Base-by-base conservation (phyloP, 208 protist species). In the Naegleria gruberi region DNA sequence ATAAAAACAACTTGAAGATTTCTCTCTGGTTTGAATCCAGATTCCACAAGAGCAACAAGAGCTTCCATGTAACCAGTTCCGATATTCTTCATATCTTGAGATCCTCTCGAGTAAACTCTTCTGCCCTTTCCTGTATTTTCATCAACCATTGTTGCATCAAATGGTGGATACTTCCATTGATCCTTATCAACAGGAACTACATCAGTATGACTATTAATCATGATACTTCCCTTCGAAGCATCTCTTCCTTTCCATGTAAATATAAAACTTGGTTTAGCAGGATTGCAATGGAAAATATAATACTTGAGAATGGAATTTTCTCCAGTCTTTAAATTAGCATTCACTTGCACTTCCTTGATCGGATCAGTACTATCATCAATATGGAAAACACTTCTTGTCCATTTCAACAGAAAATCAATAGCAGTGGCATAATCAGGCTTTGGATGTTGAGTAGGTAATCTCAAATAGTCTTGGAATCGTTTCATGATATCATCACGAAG, bases 71-170 rank as follows among this genome's bases (percentile, higher is more conserved):
- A 96, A 87, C 96, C 94, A 19, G 96, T 94, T 74, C 92, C 65
- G 8, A 97, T 95, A 82, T 90, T 96, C 84, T 95, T 96, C 94
- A 96, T 96, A 85, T 96, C 94, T 90, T 97, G 95, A 30, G 95
- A 91, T 7, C 95, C 95, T 74, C 95, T 91, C 0, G 57, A 93
- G 87, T 91, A 95, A 55, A 96, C 96, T 55, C 90, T 44, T 41
- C 94, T 93, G 19, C 93, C 83, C 15, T 15, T 55, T 19, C 46
- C 51, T 23, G 51, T 65, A 30, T 10, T 30, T 65, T 65, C 51
- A 23, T 65, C 8, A 74, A 93, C 92, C 1, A 93, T 89, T 26
- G 40, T 46, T 37, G 89, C 57, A 30, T 84, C 10, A 7, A 93
- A 91, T 90, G 90, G 91, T n/a, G 41, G 37, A 40, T 19, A 41